These are phyloP conservation scores for Amanita jacksonii DNA, from an alignment of 768 basidiomycete genomes.

Conservation along the genomic window DNA sequence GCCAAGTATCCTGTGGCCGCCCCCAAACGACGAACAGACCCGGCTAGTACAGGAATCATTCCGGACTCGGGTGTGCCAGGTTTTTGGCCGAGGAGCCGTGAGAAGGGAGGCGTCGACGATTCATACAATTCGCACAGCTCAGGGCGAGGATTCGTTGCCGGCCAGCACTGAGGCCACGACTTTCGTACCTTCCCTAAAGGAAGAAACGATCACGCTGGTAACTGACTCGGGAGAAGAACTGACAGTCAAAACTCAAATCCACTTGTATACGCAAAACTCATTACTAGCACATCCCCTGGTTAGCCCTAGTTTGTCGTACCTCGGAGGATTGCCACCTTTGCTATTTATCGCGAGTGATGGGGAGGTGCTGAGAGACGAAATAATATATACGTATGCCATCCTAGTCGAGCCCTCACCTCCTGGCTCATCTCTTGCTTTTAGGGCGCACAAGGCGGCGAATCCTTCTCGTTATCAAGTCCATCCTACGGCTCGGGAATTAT, in stretches of 20 bases:
- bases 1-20: constrained; percentile 73
- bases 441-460: constrained; percentile 87
- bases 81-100: constrained; percentile 21
- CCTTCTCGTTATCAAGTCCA: constrained; percentile 57
- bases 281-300: constrained; percentile 73
- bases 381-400: constrained; percentile 63
- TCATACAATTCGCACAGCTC: constrained; percentile 10
- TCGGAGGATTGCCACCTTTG: constrained; percentile 87
- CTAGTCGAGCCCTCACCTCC: background rate
- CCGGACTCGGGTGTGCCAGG: constrained; percentile 49
- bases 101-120: constrained; percentile 15
- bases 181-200: constrained; percentile 28
- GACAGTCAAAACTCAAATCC: constrained; percentile 61
- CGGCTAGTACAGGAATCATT: constrained; percentile 45
- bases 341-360: constrained; percentile 80
- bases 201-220: constrained; percentile 36
- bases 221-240: constrained; percentile 43
- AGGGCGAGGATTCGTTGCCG: constrained; percentile 16
- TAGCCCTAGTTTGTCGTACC: constrained; percentile 69
- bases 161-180: constrained; percentile 41
- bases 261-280: constrained; percentile 79
- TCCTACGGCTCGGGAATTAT: constrained; percentile 37
- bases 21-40: constrained; percentile 57
- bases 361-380: constrained; percentile 89
- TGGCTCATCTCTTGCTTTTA: constrained; percentile 19